These are phyloP conservation scores for Blastomyces gilchristii DNA, from an alignment of 2,329 filamentous ascomycete genomes.

Conservation along the genomic window DNA sequence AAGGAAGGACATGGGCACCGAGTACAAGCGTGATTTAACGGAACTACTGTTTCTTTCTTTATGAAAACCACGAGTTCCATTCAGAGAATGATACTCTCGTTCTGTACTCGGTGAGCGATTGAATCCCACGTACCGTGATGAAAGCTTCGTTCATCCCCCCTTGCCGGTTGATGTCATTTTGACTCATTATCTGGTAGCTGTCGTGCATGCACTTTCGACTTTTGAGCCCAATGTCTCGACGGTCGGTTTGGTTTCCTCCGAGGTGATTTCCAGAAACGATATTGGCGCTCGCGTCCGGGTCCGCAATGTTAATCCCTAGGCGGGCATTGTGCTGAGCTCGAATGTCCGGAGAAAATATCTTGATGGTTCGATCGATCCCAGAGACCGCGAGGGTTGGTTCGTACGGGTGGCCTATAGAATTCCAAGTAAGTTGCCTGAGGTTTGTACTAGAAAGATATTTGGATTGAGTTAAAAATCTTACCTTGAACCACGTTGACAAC, in stretches of 20 bases:
- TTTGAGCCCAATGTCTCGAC: conserved; percentile 36
- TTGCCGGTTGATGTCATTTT: conserved; percentile 51
- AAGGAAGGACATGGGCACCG: conserved; percentile 2
- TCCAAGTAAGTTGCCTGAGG: neutral
- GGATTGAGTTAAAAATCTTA: conserved; percentile 21
- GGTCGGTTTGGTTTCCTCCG: conserved; percentile 19
- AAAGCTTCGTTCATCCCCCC: conserved; percentile 49
- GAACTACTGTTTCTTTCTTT: conserved; percentile 3
- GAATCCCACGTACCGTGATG: conserved; percentile 41
- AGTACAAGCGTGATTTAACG: neutral
- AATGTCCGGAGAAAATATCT: conserved; percentile 55
- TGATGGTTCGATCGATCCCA: conserved; percentile 58
- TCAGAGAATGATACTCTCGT: conserved; percentile 19
- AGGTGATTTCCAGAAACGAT: conserved; percentile 21
- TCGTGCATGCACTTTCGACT: conserved; percentile 51
- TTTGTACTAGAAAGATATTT: neutral
- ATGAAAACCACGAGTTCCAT: conserved; percentile 17
- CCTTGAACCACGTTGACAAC: conserved; percentile 61
- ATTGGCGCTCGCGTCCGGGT: conserved; percentile 35
- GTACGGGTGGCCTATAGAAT: conserved; percentile 48
- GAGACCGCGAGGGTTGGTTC: conserved; percentile 57
- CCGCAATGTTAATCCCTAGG: conserved; percentile 48
- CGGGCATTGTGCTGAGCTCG: conserved; percentile 48
- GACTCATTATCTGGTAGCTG: conserved; percentile 50
- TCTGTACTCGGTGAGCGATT: conserved; percentile 16